Percentiles rank a stretch among this genome's conserved stretches.
phyloP scores from a whole-genome alignment of 768 basidiomycete genomes.

The Leccinum rimulosum region DNA sequence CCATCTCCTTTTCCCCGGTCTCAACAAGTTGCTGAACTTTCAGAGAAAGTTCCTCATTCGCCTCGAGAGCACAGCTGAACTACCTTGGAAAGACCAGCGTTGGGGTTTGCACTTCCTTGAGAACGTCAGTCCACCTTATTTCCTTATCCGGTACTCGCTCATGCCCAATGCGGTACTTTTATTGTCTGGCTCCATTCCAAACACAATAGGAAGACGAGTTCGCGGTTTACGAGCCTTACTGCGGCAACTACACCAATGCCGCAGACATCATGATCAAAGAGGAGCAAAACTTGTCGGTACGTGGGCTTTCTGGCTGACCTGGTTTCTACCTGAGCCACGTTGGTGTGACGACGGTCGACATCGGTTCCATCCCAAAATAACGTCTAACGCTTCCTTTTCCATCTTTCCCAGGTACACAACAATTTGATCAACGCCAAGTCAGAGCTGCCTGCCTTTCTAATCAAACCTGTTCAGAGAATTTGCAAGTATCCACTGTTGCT shows the following conservation, averaged over 20 bases:
- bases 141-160: slow-evolving; percentile 11
- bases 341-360: slow-evolving; percentile 26
- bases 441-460: slow-evolving; percentile 93
- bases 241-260: slow-evolving; percentile 89
- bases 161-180: slow-evolving; percentile 41
- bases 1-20: slow-evolving; percentile 91
- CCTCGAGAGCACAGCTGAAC: slow-evolving; percentile 80
- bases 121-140: slow-evolving; percentile 51
- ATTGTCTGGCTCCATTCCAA: slow-evolving; percentile 36
- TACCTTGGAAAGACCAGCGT: slow-evolving; percentile 78
- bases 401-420: slow-evolving; percentile 58
- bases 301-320: slow-evolving; percentile 30
- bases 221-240: slow-evolving; percentile 94
- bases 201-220: slow-evolving; percentile 90
- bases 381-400: slow-evolving; percentile 14
- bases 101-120: slow-evolving; percentile 87
- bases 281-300: slow-evolving; percentile 81
- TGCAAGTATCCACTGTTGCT: slow-evolving; percentile 98
- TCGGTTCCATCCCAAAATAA: slow-evolving; percentile 18
- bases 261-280: slow-evolving; percentile 82
- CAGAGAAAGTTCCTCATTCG: slow-evolving; percentile 92
- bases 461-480: slow-evolving; percentile 97
- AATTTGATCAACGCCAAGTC: slow-evolving; percentile 86
- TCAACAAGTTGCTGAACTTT: slow-evolving; percentile 94
- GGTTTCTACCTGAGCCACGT: slow-evolving; percentile 18